Conservation (phyloP, 2,329 filamentous ascomycete genomes). For the Torrubiella hemipterigena region DNA sequence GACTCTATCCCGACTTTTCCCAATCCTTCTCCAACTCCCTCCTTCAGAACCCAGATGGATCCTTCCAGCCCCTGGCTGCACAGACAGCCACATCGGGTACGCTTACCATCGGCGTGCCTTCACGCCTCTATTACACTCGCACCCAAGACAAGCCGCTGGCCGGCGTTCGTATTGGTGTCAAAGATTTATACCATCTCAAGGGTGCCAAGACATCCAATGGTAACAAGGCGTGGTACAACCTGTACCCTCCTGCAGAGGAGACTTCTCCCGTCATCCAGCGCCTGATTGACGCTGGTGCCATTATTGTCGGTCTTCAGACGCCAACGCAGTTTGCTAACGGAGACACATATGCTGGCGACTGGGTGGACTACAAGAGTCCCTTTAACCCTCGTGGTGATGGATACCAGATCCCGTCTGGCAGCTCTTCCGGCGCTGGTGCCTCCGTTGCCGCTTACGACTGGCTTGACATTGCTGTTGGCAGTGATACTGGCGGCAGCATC, state of each 20-base stretch:
- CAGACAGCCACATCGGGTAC: slow-evolving; percentile 14
- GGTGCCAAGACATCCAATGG: slow-evolving; percentile 39
- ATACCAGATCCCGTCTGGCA: slow-evolving; percentile 10
- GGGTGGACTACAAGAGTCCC: slow-evolving; percentile 10
- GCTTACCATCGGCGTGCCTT: slow-evolving; percentile 37
- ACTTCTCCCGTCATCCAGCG: slow-evolving; percentile 39
- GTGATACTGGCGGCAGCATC: slow-evolving; percentile 11
- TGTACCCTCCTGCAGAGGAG: slow-evolving; percentile 31
- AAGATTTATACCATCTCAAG: slow-evolving; percentile 43
- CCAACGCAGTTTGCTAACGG: slow-evolving; percentile 27
- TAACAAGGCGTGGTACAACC: slow-evolving; percentile 40
- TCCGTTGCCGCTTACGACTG: slow-evolving; percentile 12
- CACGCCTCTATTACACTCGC: slow-evolving; percentile 44
- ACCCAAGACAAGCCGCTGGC: slow-evolving; percentile 43
- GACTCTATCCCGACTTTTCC: slow-evolving; percentile 21
- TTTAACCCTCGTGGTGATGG: slow-evolving; percentile 14
- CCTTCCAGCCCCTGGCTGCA: slow-evolving; percentile 18
- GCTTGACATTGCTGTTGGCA: slow-evolving; percentile 12
- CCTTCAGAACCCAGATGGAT: slow-evolving; percentile 16
- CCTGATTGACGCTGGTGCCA: slow-evolving; percentile 43
- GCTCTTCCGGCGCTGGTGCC: slow-evolving; percentile 11
- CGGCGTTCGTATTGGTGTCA: slow-evolving; percentile 43
- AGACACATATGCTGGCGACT: slow-evolving; percentile 30
- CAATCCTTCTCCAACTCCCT: slow-evolving; percentile 16
- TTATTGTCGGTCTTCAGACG: slow-evolving; percentile 30